Evolutionary conservation across 2,329 filamentous ascomycete species (phyloP), one percentile per base, ranked within the genome.

Genomic region (Ophidiomyces ophidiicola): DNA sequence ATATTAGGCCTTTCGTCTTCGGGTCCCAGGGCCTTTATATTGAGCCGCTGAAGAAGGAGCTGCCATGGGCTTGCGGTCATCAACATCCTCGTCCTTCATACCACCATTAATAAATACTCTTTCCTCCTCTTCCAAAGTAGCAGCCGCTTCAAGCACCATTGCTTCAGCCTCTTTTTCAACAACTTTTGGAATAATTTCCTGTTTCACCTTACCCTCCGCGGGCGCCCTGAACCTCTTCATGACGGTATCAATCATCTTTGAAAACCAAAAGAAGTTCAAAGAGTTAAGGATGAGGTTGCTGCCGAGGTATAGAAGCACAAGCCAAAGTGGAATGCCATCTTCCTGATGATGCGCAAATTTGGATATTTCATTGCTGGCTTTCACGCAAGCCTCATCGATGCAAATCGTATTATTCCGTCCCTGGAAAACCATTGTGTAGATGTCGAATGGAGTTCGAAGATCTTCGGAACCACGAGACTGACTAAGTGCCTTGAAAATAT

Each of bases 201-300:
- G 45, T 25, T 50, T 47, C 29, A 50, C 45, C 21, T 43, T 37
- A 28, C 49, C 43, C 6, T 49, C 42, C 3, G 53, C 46, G 8
- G 57, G 55, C 12, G 49, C 48, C 12, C 71, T 67, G 54, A 80
- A 80, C 32, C 76, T 64, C 54, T 74, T 78, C 46, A 72, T 60
- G 17, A 80, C 71, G 6, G 76, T 74, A 50, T 73, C 69, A 33
- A 80, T 72, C 76, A 80, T 80, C 62, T 78, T 77, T 43, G 66
- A 65, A 53, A 79, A 79, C 76, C 76, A 80, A 59, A 70, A 78
- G 54, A 73, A 71, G 51, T 80, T 80, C 40, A 80, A 55, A 17
- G 65, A 62, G 51, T 78, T 79, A 37, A 80, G 64, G n/a, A 68
- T 63, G 20, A 78, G 32, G 49, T 79, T 80, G 14, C 68, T 68